A percentile compares a stretch with the other conserved stretches of the same genome.
phyloP scores from a whole-genome alignment of 352 stramenopile species.

The Halophytophthora polymorphica region DNA sequence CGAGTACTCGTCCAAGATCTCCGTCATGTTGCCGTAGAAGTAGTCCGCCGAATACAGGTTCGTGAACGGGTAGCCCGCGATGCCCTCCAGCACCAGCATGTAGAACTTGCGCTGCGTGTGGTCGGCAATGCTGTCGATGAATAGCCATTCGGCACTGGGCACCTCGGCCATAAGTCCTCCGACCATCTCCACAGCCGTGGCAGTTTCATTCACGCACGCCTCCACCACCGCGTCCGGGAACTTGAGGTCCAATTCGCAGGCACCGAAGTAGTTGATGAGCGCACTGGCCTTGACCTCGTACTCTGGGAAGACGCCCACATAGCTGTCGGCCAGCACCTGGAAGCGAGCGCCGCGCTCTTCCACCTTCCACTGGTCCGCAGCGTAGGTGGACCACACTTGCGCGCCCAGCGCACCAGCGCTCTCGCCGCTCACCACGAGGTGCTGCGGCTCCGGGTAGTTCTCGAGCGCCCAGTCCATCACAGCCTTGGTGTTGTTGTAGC shows the following conservation, averaged over 20 bases:
- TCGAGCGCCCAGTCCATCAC: constrained; percentile 31
- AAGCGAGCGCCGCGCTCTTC: constrained; percentile 2
- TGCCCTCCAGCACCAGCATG: constrained; percentile 33
- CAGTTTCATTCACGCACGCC: constrained; percentile 25
- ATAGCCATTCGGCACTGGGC: constrained; percentile 36
- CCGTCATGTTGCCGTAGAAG: constrained; percentile 22
- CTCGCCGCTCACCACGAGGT: constrained; percentile 25
- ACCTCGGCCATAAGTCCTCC: constrained; percentile 26
- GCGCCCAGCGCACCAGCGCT: constrained; percentile 31
- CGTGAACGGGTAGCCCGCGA: constrained; percentile 34
- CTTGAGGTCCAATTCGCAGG: constrained; percentile 23
- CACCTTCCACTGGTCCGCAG: constrained; percentile 30
- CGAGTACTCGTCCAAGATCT: too few relatives aligned
- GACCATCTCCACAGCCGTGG: constrained; percentile 30
- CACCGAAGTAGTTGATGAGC: constrained; percentile 26
- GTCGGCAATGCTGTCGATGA: constrained; percentile 43
- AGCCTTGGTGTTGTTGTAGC: constrained; percentile 31
- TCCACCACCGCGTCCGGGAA: constrained; percentile 15
- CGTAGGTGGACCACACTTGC: constrained; percentile 14
- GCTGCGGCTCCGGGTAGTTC: constrained; percentile 30
- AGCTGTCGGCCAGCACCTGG: constrained; percentile 28
- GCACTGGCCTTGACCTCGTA: constrained; percentile 10
- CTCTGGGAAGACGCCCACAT: constrained; percentile 27
- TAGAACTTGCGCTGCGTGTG: constrained; percentile 47
- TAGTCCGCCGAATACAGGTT: constrained; percentile 26